Evolutionary conservation across 2,329 filamentous ascomycete species (phyloP).

Genomic region (Colletotrichum tamarilloi): DNA sequence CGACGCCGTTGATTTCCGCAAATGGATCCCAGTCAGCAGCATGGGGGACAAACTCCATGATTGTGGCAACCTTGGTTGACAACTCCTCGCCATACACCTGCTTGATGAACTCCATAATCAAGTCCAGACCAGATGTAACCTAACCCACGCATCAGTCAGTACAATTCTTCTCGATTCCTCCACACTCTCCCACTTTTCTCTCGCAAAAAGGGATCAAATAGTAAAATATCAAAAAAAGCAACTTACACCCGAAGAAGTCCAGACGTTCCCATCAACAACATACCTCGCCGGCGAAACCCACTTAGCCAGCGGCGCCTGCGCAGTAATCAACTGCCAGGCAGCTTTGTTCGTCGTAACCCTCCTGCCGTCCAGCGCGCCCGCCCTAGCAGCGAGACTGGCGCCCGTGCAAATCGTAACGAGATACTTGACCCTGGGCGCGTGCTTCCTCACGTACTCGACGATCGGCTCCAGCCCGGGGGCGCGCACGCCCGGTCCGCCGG

Average conservation of each 20-base stretch:
- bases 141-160: constrained; percentile 25
- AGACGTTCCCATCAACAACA: constrained; percentile 74
- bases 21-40: constrained; percentile 44
- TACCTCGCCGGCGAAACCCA: constrained; percentile 74
- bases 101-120: constrained; percentile 50
- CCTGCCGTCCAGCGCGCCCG: constrained; percentile 69
- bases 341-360: constrained; percentile 76
- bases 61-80: constrained; percentile 56
- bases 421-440: constrained; percentile 62
- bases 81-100: constrained; percentile 61
- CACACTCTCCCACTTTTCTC: neutral
- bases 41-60: constrained; percentile 63
- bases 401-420: constrained; percentile 77
- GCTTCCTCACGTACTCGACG: constrained; percentile 51
- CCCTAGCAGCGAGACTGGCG: constrained; percentile 64
- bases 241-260: constrained; percentile 70
- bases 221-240: constrained; percentile 4
- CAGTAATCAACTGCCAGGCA: constrained; percentile 60
- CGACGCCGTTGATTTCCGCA: constrained; percentile 40
- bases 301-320: constrained; percentile 60
- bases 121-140: constrained; percentile 50
- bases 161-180: neutral
- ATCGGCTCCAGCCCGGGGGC: constrained; percentile 46
- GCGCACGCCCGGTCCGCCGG: constrained; percentile 67
- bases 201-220: neutral